Base-by-base conservation (phyloP, 2,329 filamentous ascomycete genomes). In the Leptographium wingfieldii region DNA sequence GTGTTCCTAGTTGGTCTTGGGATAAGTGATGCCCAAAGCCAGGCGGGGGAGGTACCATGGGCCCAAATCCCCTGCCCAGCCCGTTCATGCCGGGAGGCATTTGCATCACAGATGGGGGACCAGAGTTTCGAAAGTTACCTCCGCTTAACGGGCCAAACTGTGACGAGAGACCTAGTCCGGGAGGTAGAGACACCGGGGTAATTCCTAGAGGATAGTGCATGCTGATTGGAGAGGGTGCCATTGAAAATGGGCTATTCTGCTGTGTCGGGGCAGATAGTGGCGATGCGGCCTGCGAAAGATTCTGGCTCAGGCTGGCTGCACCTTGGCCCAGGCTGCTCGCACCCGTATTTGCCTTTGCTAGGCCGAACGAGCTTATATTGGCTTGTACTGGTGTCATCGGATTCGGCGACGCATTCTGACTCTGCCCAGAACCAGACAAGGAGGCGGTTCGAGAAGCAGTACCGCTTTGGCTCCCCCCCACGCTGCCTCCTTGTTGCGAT, bases 401-500 rank as follows among this genome's bases (percentile, higher is more conserved):
- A 66, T 83, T 82, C 57, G 84, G 81, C 38, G 83, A 85, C 11
- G 77, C 75, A 62, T 78, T 80, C 62, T 84, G 81, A 64, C 80
- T 84, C 22, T 76, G 70, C 5, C 71, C 74, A 9, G 77, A 77
- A 51, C 74, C 76, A 63, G 86, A 80, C 68, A 87, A 82, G 1
- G 88, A 85, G 3, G 84, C 81, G 14, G 66, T 60, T 63, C 87
- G 84, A 3, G 90, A 88, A 57, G 84, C 86, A 7, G 83, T 81
- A 9, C 53, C 59, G 43, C 60, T 60, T 38, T 60, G 77, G 68
- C 85, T 83, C 11, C 84, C 84, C 31, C 85, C 86, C 69, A 49
- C 77, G 68, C 85, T 83, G 11, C 83, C 84, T 29, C 86, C 87
- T 69, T 94, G 90, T 64, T 95, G 90, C 10, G 90, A 94, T 55